Percentiles rank a stretch among this genome's conserved stretches.
Evolutionary conservation across 768 basidiomycete species (phyloP).

Genomic region (Rhizopogon vinicolor): DNA sequence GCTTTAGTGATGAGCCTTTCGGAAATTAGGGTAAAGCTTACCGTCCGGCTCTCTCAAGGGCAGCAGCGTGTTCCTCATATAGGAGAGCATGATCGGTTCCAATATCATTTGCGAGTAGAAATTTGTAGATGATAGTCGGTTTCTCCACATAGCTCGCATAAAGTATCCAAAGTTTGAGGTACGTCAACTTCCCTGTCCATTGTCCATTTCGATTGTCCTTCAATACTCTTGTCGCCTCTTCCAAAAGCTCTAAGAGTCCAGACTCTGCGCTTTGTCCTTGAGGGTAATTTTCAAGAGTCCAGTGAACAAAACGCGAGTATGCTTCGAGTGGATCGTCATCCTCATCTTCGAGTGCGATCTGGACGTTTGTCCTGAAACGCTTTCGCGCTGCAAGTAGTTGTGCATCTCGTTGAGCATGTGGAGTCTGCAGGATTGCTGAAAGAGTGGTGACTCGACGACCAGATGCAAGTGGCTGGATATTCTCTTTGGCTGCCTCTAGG

Average conservation of each 20-base stretch:
- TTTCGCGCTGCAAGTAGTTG: slow-evolving; percentile 63
- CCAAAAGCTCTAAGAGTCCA: slow-evolving; percentile 86
- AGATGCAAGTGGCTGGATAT: slow-evolving; percentile 76
- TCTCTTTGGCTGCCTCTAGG: slow-evolving; percentile 81
- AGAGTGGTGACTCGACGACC: slow-evolving; percentile 79
- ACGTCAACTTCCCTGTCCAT: slow-evolving; percentile 79
- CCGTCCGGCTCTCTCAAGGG: slow-evolving; percentile 80
- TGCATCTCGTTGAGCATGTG: slow-evolving; percentile 70
- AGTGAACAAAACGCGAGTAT: slow-evolving; percentile 81
- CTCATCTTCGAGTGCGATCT: slow-evolving; percentile 65
- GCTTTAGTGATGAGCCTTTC: slow-evolving; percentile 24
- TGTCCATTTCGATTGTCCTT: slow-evolving; percentile 68
- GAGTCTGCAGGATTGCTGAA: slow-evolving; percentile 68
- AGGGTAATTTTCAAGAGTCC: slow-evolving; percentile 93
- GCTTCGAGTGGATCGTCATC: slow-evolving; percentile 84
- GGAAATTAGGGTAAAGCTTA: slow-evolving; percentile 32
- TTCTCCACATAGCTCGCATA: slow-evolving; percentile 92
- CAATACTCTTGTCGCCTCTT: slow-evolving; percentile 85
- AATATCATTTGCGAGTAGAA: slow-evolving; percentile 87
- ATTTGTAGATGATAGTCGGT: slow-evolving; percentile 84
- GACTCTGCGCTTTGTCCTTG: slow-evolving; percentile 88
- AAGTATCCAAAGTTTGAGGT: slow-evolving; percentile 91
- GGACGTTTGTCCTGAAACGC: slow-evolving; percentile 66
- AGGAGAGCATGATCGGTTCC: slow-evolving; percentile 75
- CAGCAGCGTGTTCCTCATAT: slow-evolving; percentile 90